Evolutionary conservation across 2,329 filamentous ascomycete species (phyloP), one percentile per base, ranked within the genome.

Genomic region (Thelonectria olida): DNA sequence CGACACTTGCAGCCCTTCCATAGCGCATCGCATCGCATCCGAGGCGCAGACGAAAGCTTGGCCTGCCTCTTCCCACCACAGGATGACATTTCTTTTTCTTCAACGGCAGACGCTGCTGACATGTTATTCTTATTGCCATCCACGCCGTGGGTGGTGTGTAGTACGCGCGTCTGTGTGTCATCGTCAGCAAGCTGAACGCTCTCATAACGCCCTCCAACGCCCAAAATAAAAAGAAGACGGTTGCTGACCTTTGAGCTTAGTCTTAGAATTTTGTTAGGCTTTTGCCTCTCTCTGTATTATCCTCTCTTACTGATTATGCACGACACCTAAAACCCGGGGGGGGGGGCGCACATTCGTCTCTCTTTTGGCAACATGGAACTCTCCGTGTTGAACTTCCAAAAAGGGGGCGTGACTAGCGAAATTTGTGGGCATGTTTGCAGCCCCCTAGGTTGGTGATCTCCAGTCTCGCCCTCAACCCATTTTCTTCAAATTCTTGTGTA

Each of bases 111-210:
- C n/a, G n/a, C n/a, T n/a, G n/a, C n/a, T n/a, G n/a, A n/a, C n/a
- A n/a, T n/a, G n/a, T n/a, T n/a, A n/a, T n/a, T n/a, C n/a, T n/a
- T n/a, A n/a, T n/a, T n/a, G n/a, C 49, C 36, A 23, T 17, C 49
- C 36, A 28, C 34, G 4, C 28, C 36, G 10, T 25, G 17, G 12
- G 22, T 56, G 42, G 47, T 45, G 38, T 12, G 44, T 56, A 34
- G 38, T 28, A 22, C 13, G 50, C 38, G 36, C 44, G 53, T 56
- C 53, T 49, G 53, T 49, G 53, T 47, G 53, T 54, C 44, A 49
- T 49, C 23, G 44, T 56, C 44, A 56, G 44, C 53, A 56, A 56
- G 53, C 53, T 56, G 49, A 56, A 42, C 38, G 36, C 19, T 50
- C 44, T 42, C 12, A 23, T 27, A 22, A 25, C 19, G 27, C n/a